Conservation (phyloP, 192 early-diverging fungal genomes). For the Mortierella alpina region DNA sequence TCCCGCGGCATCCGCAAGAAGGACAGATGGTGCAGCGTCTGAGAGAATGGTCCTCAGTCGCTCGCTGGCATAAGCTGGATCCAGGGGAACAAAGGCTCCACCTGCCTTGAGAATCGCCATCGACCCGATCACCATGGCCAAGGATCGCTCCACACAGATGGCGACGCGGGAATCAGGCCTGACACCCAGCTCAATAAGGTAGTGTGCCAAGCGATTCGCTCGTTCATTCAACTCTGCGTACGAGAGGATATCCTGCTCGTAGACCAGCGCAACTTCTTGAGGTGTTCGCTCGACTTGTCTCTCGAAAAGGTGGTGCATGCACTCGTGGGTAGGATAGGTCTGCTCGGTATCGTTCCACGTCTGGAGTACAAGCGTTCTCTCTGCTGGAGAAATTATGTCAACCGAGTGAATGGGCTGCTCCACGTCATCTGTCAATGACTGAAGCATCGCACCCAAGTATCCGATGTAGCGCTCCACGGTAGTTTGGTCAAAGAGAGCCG, state of each 20-base stretch:
- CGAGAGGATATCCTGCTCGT: background rate
- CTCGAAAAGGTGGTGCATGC: conserved; percentile 14
- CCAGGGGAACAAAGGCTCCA: background rate
- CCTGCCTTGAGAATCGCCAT: background rate
- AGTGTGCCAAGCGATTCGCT: conserved; percentile 1
- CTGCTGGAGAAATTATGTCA: background rate
- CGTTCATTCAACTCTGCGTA: background rate
- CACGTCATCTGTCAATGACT: background rate
- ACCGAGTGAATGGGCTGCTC: background rate
- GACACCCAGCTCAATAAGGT: background rate
- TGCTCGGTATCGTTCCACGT: conserved; percentile 4
- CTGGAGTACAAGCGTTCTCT: background rate
- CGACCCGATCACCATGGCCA: background rate
- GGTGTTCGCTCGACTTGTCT: conserved; percentile 5
- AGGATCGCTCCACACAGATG: background rate
- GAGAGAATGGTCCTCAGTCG: no score
- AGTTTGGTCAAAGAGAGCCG: conserved; percentile 1
- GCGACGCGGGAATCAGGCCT: background rate
- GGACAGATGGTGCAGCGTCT: no score
- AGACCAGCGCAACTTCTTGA: conserved; percentile 4
- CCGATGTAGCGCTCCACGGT: background rate
- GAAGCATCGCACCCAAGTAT: background rate
- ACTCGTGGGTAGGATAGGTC: background rate
- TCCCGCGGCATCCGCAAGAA: no score
- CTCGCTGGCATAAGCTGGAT: background rate